Base-by-base conservation (phyloP, 495 filamentous ascomycete species). In the Aspergillus sparsus region DNA sequence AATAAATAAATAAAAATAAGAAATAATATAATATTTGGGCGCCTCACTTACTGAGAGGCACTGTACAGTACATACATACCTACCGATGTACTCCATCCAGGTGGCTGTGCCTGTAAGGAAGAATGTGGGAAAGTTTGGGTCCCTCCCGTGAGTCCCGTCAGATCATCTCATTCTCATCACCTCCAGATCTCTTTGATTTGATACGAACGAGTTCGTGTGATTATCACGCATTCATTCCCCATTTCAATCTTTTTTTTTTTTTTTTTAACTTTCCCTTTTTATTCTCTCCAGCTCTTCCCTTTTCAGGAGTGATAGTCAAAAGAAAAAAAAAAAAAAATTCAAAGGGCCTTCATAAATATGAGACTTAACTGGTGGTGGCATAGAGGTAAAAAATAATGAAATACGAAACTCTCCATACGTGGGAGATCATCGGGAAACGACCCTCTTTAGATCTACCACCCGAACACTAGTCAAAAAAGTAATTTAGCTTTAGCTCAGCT, bases 21-120 rank as follows among this genome's bases (percentile, higher is more conserved):
- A 27, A 1, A 27, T 15, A 8, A 8, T 42, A 42, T 42, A 5
- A 42, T 42, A 11, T 52, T 11, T 16, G 16, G 18, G 49, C 13
- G 37, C n/a, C 51, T 21, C 15, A 15, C 15, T 21, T n/a, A n/a
- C 34, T 27, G 15, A 16, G 16, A 45, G 37, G 18, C 32, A 12
- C 35, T 37, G 45, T 7, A 42, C 31, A 35, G 37, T 49, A 58
- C 55, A 47, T 49, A 58, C 36, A 27, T 27, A 27, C 21, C 1
- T 27, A 27, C 21, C 21, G 21, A 27, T 27, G 21, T 27, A 27
- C 21, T 27, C 21, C 21, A 27, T 41, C 49, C 56, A 46, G 11
- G 55, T 62, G 55, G 49, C 61, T 62, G 55, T 58, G 55, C 61
- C 61, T 62, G 61, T 62, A 62, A 62, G 60, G 60, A 56, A 55